These are phyloP conservation scores for Cylindrotheca closterium DNA, from an alignment of 108 stramenopile species.

Conservation along the genomic window DNA sequence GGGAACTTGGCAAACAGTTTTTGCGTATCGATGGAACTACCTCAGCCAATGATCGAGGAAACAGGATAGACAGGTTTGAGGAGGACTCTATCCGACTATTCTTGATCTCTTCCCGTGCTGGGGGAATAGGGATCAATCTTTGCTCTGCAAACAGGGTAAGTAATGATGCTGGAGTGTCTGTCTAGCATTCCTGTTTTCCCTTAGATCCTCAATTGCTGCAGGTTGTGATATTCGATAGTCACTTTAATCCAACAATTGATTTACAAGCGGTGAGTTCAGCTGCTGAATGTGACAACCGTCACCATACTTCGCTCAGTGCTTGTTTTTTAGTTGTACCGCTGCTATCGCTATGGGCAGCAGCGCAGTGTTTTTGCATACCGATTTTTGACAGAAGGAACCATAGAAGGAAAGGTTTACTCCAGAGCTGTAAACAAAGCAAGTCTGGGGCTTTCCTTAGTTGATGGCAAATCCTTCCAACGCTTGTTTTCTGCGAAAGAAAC, in stretches of 20 bases:
- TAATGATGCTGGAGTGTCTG: too few relatives aligned
- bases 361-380: constrained; percentile 68
- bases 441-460: constrained; percentile 60
- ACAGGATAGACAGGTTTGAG: constrained; percentile 35
- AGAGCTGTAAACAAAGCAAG: constrained; percentile 62
- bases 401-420: constrained; percentile 79
- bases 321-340: constrained; percentile 38
- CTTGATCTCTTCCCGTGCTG: constrained; percentile 26
- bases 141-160: constrained; percentile 36
- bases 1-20: constrained; percentile 56
- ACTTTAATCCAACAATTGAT: constrained; percentile 67
- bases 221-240: constrained; percentile 53
- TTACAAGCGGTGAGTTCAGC: constrained; percentile 38
- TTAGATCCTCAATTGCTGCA: too few relatives aligned
- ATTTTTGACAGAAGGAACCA: constrained; percentile 72
- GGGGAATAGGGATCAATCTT: constrained; percentile 27
- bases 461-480: constrained; percentile 53
- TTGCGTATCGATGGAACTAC: constrained; percentile 75
- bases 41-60: constrained; percentile 55
- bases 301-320: neutral
- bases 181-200: too few relatives aligned
- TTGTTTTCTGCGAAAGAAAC: constrained; percentile 56
- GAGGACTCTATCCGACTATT: constrained; percentile 19
- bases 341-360: constrained; percentile 70
- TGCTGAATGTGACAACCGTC: too few relatives aligned